A percentile compares a stretch with the other conserved stretches of the same genome.
Evolutionary conservation across 148 eudicot species (phyloP).

Genomic region (Vaccinium darrowii): DNA sequence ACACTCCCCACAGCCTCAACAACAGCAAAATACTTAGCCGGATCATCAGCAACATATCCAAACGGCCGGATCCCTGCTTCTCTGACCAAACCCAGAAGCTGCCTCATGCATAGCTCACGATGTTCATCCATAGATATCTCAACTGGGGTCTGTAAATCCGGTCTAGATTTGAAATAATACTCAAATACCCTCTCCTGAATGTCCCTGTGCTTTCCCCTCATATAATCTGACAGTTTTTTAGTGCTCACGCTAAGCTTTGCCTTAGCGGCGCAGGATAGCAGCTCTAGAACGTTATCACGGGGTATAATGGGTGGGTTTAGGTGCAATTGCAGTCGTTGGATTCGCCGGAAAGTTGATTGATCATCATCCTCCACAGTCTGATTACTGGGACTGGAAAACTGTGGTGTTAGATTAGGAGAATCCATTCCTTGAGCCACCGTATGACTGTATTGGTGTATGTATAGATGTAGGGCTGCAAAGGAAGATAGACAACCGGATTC

Average conservation of each 20-base stretch:
- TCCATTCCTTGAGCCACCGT: not conserved
- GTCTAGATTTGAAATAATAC: conserved; percentile 58
- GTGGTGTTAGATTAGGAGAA: not conserved
- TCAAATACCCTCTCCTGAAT: conserved; percentile 59
- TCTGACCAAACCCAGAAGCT: conserved; percentile 61
- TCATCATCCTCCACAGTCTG: conserved; percentile 26
- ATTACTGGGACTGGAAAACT: not conserved
- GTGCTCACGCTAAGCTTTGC: conserved; percentile 42
- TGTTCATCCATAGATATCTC: conserved; percentile 78
- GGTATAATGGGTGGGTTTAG: conserved; percentile 22
- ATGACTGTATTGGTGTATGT: not conserved
- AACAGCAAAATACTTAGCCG: conserved; percentile 72
- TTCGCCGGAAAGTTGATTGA: conserved; percentile 36
- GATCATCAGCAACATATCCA: conserved; percentile 61
- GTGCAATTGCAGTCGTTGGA: conserved; percentile 57
- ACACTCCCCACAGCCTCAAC: conserved; percentile 80
- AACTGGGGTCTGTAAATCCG: conserved; percentile 71
- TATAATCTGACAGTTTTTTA: conserved; percentile 44
- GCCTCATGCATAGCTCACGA: conserved; percentile 67
- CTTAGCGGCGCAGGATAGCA: conserved; percentile 39
- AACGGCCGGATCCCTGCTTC: conserved; percentile 73
- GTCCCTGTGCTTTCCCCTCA: conserved; percentile 84
- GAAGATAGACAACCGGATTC: not conserved
- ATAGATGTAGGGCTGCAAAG: not conserved
- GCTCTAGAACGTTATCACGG: conserved; percentile 11